Percentiles rank a stretch among this genome's conserved stretches.
These are phyloP conservation scores for Cladosporium colombiae DNA, from an alignment of 2,329 filamentous ascomycete species.

Conservation along the genomic window DNA sequence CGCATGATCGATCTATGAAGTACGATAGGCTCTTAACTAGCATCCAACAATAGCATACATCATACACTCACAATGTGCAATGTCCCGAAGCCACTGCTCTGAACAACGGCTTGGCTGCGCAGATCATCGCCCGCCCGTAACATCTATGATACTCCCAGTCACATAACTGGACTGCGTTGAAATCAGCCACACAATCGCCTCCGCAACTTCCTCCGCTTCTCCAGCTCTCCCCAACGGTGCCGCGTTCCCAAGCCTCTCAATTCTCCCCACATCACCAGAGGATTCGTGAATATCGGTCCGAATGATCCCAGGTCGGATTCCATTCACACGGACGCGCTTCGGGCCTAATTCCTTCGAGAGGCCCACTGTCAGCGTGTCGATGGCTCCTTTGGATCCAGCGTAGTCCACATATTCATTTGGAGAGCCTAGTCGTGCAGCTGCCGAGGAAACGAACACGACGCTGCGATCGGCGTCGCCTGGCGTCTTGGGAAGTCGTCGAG, in stretches of 20 bases:
- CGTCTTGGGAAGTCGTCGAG: constrained; percentile 25
- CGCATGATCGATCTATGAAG: not conserved
- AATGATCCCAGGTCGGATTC: constrained; percentile 32
- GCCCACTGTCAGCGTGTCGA: constrained; percentile 32
- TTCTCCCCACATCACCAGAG: constrained; percentile 28
- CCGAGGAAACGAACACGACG: constrained; percentile 33
- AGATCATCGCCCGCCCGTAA: constrained; percentile 24
- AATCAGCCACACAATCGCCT: constrained; percentile 33
- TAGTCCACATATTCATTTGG: constrained; percentile 34
- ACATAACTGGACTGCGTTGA: constrained; percentile 25
- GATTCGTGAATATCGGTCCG: constrained; percentile 32
- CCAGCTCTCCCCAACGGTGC: constrained; percentile 31
- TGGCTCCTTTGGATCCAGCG: constrained; percentile 33
- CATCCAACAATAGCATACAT: not conserved
- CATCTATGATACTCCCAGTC: constrained; percentile 25
- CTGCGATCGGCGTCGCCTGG: constrained; percentile 22
- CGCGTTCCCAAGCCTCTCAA: constrained; percentile 28
- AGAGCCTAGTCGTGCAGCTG: constrained; percentile 30
- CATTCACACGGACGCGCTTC: constrained; percentile 30
- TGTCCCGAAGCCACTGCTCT: too few relatives aligned
- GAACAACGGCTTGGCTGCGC: not conserved
- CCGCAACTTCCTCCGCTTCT: constrained; percentile 32
- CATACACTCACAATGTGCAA: not conserved
- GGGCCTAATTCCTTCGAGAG: constrained; percentile 33
- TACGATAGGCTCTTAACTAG: not conserved